Conservation (phyloP, 2,329 filamentous ascomycete genomes). For the Monilinia fructigena region DNA sequence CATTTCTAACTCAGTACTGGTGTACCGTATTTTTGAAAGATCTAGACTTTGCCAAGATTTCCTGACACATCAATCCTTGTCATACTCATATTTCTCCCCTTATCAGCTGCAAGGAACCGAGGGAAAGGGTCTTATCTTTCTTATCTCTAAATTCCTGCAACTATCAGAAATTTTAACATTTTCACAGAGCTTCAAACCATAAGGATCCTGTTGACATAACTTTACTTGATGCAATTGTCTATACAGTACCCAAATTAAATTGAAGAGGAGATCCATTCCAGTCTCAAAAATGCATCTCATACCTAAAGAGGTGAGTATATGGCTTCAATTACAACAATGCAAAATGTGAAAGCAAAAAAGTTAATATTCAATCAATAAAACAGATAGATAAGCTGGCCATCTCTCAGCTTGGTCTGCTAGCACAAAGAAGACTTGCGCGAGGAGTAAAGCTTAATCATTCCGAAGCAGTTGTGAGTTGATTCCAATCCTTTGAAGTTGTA, state of each 20-base stretch:
- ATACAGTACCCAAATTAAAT: neutral
- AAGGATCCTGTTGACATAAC: neutral
- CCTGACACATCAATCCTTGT: slow-evolving; percentile 19
- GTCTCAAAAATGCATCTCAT: slow-evolving; percentile 47
- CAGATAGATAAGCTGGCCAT: slow-evolving; percentile 96
- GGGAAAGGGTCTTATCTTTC: neutral
- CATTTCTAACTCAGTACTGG: too few species aligned
- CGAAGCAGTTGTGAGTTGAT: slow-evolving; percentile 68
- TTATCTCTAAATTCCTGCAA: slow-evolving; percentile 2
- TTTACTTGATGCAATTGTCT: slow-evolving; percentile 9
- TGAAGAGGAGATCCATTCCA: neutral
- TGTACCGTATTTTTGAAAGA: too few species aligned
- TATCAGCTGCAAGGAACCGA: slow-evolving; percentile 6
- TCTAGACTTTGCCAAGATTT: neutral
- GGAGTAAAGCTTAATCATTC: slow-evolving; percentile 87
- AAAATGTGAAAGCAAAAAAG: slow-evolving; percentile 3
- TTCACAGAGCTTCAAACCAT: neutral
- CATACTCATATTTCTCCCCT: neutral
- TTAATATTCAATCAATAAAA: neutral
- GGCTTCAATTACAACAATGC: neutral
- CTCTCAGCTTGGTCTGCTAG: slow-evolving; percentile 81
- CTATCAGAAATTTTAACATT: neutral
- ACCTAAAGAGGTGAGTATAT: slow-evolving; percentile 48
- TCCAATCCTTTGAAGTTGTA: slow-evolving; percentile 25
- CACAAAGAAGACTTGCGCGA: slow-evolving; percentile 82